Evolutionary conservation across 2,329 filamentous ascomycete genomes (phyloP).

Genomic region (Aspergillus pseudotamarii): DNA sequence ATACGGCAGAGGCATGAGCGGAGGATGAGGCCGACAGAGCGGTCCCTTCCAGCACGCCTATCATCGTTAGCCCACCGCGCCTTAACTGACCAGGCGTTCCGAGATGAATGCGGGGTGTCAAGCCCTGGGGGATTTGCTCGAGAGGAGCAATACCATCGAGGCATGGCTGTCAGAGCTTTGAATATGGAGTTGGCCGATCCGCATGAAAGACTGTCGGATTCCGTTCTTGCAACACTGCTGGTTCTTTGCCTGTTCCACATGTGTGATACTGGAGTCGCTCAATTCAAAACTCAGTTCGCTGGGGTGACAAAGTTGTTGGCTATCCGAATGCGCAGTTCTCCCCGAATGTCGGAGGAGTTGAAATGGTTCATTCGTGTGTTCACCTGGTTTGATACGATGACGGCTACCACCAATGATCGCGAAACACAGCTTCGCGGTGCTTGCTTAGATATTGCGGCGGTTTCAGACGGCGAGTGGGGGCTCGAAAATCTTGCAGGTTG

Average conservation of each 20-base stretch:
- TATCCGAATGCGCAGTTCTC: conserved; percentile 66
- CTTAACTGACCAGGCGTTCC: conserved; percentile 41
- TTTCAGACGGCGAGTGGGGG: conserved; percentile 69
- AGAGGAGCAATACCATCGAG: conserved; percentile 82
- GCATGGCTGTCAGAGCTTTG: conserved; percentile 78
- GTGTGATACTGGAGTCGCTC: conserved; percentile 88
- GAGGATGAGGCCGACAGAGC: conserved; percentile 57
- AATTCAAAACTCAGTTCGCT: conserved; percentile 90
- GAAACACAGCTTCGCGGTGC: conserved; percentile 75
- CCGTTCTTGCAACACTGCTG: conserved; percentile 82
- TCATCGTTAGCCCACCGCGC: conserved; percentile 51
- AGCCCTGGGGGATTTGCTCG: conserved; percentile 63
- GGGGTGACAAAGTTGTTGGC: conserved; percentile 88
- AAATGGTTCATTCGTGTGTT: conserved; percentile 90
- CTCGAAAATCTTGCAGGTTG: conserved; percentile 86
- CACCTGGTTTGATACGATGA: conserved; percentile 92
- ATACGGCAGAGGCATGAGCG: conserved; percentile 74
- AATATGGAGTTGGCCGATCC: conserved; percentile 83
- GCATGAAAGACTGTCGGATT: conserved; percentile 76
- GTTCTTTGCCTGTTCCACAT: conserved; percentile 91
- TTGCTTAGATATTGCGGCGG: conserved; percentile 64
- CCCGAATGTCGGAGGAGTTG: conserved; percentile 66
- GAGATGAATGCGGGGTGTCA: conserved; percentile 44
- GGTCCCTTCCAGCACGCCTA: conserved; percentile 52
- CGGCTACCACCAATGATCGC: conserved; percentile 86